phyloP scores from a whole-genome alignment of 2,329 filamentous ascomycete species.

The Escovopsis sp. region DNA sequence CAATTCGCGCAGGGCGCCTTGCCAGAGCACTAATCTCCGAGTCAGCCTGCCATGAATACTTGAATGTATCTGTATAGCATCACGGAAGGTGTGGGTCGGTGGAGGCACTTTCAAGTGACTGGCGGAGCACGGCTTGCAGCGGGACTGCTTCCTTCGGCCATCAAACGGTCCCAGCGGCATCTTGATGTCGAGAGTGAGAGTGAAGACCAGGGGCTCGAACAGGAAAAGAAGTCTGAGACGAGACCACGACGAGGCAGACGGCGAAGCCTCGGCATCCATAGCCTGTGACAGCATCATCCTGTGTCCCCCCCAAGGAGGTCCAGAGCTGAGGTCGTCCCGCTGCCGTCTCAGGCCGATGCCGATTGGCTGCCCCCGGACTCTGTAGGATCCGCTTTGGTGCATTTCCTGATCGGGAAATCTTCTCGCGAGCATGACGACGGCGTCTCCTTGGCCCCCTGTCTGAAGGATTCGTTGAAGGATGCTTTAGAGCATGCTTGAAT shows the following conservation, averaged over 20 bases:
- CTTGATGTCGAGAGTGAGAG: background rate
- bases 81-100: background rate
- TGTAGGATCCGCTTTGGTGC: background rate
- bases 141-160: conserved; percentile 15
- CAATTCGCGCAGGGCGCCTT: conserved; percentile 17
- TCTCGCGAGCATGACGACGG: background rate
- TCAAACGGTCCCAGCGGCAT: conserved; percentile 22
- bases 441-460: too few relatives aligned
- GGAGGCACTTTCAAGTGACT: conserved; percentile 20
- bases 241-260: background rate
- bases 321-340: too few relatives aligned
- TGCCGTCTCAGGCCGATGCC: too few relatives aligned
- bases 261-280: too few relatives aligned
- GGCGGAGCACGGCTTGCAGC: conserved; percentile 16
- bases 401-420: background rate
- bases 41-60: background rate
- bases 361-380: too few relatives aligned
- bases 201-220: too few relatives aligned
- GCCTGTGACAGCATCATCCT: too few relatives aligned
- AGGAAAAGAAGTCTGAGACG: background rate
- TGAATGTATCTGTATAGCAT: background rate
- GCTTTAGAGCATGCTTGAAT: too few relatives aligned
- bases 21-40: conserved; percentile 18
- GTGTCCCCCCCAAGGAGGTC: too few relatives aligned
- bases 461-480: too few relatives aligned